Conservation (phyloP, 169 alveolate species). For the Eimeria zaria region DNA sequence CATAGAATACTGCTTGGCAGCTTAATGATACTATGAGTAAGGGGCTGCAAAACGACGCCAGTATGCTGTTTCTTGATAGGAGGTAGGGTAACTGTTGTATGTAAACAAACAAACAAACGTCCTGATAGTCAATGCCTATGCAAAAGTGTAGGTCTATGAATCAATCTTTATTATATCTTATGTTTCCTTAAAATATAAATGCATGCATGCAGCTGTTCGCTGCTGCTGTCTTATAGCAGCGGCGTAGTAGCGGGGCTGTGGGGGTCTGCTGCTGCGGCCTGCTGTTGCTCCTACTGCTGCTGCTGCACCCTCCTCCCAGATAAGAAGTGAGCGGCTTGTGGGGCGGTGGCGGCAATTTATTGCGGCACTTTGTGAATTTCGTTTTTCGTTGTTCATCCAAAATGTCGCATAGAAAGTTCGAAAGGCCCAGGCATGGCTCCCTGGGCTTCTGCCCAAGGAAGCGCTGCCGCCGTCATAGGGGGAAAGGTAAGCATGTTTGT, state of each 20-base stretch:
- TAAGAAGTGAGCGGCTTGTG: neutral
- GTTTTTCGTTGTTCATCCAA: slow-evolving; percentile 31
- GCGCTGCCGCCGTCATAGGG: slow-evolving; percentile 96
- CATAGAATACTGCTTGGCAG: too few species aligned
- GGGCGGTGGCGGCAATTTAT: neutral
- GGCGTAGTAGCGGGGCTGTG: slow-evolving; percentile 13
- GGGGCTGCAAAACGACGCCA: too few species aligned
- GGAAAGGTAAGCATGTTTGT: slow-evolving; percentile 88
- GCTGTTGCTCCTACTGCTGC: slow-evolving; percentile 40
- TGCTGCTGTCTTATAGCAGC: neutral
- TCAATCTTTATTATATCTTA: neutral
- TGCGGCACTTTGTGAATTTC: slow-evolving; percentile 26
- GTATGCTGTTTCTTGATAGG: neutral
- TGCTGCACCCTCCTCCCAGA: neutral
- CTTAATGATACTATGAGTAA: neutral
- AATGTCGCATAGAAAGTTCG: slow-evolving; percentile 99
- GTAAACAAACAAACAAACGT: too few species aligned
- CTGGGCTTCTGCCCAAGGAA: slow-evolving; percentile 99
- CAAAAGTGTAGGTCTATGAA: neutral
- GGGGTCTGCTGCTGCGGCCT: slow-evolving; percentile 25
- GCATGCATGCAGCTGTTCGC: neutral
- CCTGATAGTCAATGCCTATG: too few species aligned
- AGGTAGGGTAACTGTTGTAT: too few species aligned
- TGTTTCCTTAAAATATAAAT: neutral
- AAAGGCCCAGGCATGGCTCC: slow-evolving; percentile 99